These are phyloP conservation scores for Phlegmacium glaucopus DNA, from an alignment of 768 basidiomycete genomes.

Conservation along the genomic window DNA sequence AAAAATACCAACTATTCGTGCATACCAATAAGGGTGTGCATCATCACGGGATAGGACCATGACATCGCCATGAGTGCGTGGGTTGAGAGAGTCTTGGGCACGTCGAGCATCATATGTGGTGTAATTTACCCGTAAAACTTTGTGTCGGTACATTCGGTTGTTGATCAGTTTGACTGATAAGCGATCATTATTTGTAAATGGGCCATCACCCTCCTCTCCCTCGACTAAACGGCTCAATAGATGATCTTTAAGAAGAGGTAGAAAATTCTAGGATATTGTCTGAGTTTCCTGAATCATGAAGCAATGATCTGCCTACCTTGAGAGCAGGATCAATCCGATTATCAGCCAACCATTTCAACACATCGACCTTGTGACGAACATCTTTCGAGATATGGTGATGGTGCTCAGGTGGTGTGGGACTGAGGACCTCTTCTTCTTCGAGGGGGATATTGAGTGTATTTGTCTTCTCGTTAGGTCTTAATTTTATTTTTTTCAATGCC, in stretches of 20 bases:
- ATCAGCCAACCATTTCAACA: conserved; percentile 11
- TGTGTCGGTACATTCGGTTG: conserved; percentile 29
- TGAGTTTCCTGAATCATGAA: conserved; percentile 3
- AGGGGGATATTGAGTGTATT: too few relatives aligned
- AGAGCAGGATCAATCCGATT: conserved; percentile 24
- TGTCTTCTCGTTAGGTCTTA: too few relatives aligned
- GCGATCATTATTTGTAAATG: too few relatives aligned
- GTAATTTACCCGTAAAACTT: conserved; percentile 33
- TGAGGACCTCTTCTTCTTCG: not conserved
- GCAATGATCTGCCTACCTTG: conserved; percentile 14
- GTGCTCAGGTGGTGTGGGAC: conserved; percentile 12
- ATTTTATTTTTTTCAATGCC: too few relatives aligned
- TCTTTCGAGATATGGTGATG: conserved; percentile 17
- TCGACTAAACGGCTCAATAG: too few relatives aligned
- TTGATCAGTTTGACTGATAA: too few relatives aligned
- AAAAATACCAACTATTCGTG: too few relatives aligned
- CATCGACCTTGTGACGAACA: conserved; percentile 4
- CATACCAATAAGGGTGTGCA: conserved; percentile 28
- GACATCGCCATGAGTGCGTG: conserved; percentile 30
- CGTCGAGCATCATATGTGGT: conserved; percentile 43
- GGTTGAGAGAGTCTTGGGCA: conserved; percentile 39
- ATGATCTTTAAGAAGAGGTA: too few relatives aligned
- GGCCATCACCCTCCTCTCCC: too few relatives aligned
- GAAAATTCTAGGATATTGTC: too few relatives aligned
- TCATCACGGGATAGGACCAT: conserved; percentile 26